Conservation (phyloP, 257 asterid genomes). For the Nicotiana otophora region DNA sequence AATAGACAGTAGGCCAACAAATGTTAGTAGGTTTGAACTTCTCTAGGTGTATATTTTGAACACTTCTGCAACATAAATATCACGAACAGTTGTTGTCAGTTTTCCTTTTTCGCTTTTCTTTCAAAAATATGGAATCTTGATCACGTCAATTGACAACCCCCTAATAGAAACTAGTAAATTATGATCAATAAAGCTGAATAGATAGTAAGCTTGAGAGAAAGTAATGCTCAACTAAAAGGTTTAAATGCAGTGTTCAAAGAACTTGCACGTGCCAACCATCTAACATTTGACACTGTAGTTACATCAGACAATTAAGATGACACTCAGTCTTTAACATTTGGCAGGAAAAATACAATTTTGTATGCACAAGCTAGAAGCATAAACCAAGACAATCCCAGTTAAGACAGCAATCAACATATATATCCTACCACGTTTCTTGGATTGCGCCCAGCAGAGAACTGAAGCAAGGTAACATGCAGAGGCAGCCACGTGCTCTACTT, state of each 20-base stretch:
- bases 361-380: background rate
- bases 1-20: conserved; percentile 33
- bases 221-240: conserved; percentile 9
- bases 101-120: background rate
- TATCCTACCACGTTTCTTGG: too few relatives aligned
- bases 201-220: background rate
- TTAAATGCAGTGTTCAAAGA: conserved; percentile 8
- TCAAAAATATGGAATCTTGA: background rate
- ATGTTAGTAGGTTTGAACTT: conserved; percentile 11
- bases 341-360: conserved; percentile 6
- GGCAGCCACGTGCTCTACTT: background rate
- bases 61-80: background rate
- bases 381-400: background rate
- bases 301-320: conserved; percentile 12
- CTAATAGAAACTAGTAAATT: background rate
- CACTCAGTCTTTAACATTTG: background rate
- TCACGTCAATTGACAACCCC: background rate
- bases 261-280: conserved; percentile 7
- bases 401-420: background rate
- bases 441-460: too few relatives aligned
- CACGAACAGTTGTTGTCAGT: background rate
- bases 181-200: background rate
- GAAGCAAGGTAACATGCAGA: too few relatives aligned
- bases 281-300: conserved; percentile 6
- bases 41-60: conserved; percentile 10